Evolutionary conservation across 192 early-diverging fungal genomes (phyloP).

Genomic region (Backusella sp.): DNA sequence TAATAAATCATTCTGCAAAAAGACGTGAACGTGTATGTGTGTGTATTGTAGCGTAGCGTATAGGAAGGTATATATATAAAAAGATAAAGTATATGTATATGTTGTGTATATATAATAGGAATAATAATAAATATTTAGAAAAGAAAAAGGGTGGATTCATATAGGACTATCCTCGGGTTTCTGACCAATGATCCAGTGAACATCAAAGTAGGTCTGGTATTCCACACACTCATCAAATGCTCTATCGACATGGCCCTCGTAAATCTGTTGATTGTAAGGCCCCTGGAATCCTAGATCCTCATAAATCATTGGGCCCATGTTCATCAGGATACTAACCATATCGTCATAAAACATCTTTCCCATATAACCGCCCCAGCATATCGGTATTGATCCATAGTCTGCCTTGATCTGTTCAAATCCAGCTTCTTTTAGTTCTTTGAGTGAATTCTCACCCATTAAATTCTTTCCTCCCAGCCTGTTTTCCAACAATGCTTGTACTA

Average conservation of each 20-base stretch:
- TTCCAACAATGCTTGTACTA: neutral
- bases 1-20: neutral
- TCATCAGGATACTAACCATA: neutral
- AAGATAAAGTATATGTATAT: neutral
- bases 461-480: neutral
- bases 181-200: constrained; percentile 12
- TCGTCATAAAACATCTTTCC: constrained; percentile 25
- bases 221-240: constrained; percentile 35
- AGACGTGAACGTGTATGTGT: too few species aligned
- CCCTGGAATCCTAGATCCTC: constrained; percentile 1
- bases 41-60: neutral
- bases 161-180: neutral
- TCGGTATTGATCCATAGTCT: constrained; percentile 25
- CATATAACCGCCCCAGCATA: constrained; percentile 31
- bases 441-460: neutral
- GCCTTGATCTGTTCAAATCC: constrained; percentile 9
- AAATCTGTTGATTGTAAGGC: neutral
- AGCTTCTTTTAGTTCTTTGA: neutral
- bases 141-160: too few species aligned
- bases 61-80: neutral
- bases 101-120: neutral
- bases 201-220: constrained; percentile 26
- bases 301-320: neutral
- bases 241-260: constrained; percentile 14
- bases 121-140: neutral